Conservation (phyloP, 208 protist species). For the Leishmania arabica region DNA sequence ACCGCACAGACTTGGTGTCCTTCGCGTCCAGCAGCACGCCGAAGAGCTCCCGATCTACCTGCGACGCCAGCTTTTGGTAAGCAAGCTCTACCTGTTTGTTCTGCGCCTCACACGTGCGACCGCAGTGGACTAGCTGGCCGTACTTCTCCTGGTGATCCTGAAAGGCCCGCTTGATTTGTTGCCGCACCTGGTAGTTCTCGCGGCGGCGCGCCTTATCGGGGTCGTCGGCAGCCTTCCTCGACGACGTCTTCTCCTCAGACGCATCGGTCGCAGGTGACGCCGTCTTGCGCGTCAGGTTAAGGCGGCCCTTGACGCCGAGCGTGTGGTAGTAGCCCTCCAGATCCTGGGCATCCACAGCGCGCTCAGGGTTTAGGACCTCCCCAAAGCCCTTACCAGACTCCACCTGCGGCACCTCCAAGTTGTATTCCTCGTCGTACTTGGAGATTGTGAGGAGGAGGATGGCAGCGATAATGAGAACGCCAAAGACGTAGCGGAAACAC, state of each 20-base stretch:
- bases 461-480: slow-evolving; percentile 45
- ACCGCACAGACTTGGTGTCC: slow-evolving; percentile 70
- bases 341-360: slow-evolving; percentile 29
- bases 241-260: neutral
- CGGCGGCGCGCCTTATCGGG: slow-evolving; percentile 66
- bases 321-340: slow-evolving; percentile 78
- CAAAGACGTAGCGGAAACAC: slow-evolving; percentile 69
- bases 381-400: slow-evolving; percentile 77
- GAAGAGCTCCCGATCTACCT: slow-evolving; percentile 88
- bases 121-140: slow-evolving; percentile 82
- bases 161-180: slow-evolving; percentile 74
- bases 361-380: slow-evolving; percentile 39
- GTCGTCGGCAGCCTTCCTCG: slow-evolving; percentile 18
- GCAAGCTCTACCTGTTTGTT: slow-evolving; percentile 83
- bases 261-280: slow-evolving; percentile 6
- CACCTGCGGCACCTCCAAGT: slow-evolving; percentile 82
- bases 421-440: slow-evolving; percentile 90
- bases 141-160: slow-evolving; percentile 65
- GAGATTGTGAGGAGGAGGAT: slow-evolving; percentile 55
- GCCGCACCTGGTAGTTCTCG: slow-evolving; percentile 78
- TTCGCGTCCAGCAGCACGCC: slow-evolving; percentile 78
- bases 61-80: slow-evolving; percentile 76
- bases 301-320: slow-evolving; percentile 61
- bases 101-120: slow-evolving; percentile 68
- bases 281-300: slow-evolving; percentile 27